A percentile compares a stretch with the other conserved stretches of the same genome.
Evolutionary conservation across 495 filamentous ascomycete species (phyloP).

Genomic region (Xylaria sp.): DNA sequence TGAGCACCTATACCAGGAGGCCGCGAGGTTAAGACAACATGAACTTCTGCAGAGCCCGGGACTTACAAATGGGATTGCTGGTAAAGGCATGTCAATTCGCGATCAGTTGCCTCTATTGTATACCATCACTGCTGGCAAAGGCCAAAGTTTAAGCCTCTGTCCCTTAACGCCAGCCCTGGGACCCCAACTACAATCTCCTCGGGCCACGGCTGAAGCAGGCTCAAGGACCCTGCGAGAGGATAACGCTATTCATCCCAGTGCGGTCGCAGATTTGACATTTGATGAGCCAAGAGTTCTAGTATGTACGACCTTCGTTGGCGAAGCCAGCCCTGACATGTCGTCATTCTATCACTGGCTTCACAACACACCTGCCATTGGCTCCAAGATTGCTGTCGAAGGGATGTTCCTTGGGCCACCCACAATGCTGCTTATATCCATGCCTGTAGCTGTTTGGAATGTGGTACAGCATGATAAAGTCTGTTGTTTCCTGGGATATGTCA

Average conservation of each 20-base stretch:
- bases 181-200: slow-evolving; percentile 50
- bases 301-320: slow-evolving; percentile 63
- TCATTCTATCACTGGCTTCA: slow-evolving; percentile 65
- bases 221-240: slow-evolving; percentile 45
- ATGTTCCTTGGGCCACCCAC: slow-evolving; percentile 66
- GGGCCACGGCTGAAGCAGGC: slow-evolving; percentile 47
- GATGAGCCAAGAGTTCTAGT: slow-evolving; percentile 61
- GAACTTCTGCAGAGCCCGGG: slow-evolving; percentile 48
- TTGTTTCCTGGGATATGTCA: slow-evolving; percentile 62
- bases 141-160: slow-evolving; percentile 53
- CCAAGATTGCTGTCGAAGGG: slow-evolving; percentile 62
- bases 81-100: slow-evolving; percentile 41
- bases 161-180: slow-evolving; percentile 46
- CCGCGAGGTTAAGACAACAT: slow-evolving; percentile 49
- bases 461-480: slow-evolving; percentile 64
- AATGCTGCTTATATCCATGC: slow-evolving; percentile 64
- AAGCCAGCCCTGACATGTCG: slow-evolving; percentile 63
- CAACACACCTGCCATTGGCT: slow-evolving; percentile 53
- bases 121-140: slow-evolving; percentile 55
- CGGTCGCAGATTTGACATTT: slow-evolving; percentile 56
- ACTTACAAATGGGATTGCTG: slow-evolving; percentile 50
- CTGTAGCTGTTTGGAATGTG: slow-evolving; percentile 60
- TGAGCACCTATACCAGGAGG: slow-evolving; percentile 59
- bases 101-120: slow-evolving; percentile 57
- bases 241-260: slow-evolving; percentile 46